phyloP scores from a whole-genome alignment of 768 basidiomycete genomes.

The Chalciporus chontae region DNA sequence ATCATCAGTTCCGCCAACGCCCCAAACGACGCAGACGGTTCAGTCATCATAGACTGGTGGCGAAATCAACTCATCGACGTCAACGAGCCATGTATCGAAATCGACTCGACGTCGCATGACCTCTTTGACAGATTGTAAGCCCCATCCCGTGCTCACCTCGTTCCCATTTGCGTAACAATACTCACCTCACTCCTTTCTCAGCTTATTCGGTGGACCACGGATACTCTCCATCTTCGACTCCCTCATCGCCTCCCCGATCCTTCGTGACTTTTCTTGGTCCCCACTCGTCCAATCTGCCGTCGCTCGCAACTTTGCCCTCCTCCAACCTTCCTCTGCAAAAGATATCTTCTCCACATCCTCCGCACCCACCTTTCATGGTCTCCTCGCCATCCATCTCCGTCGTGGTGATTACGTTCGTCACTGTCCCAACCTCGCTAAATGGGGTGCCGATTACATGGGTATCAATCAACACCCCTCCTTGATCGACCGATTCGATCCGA shows the following conservation, averaged over 20 bases:
- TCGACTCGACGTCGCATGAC: constrained; percentile 37
- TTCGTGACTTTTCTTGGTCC: constrained; percentile 51
- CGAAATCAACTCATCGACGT: constrained; percentile 33
- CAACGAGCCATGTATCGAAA: constrained; percentile 41
- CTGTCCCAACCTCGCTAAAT: constrained; percentile 42
- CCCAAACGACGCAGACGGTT: constrained; percentile 39
- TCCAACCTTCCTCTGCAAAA: constrained; percentile 34
- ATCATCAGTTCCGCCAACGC: constrained; percentile 34
- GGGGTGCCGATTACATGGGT: constrained; percentile 43
- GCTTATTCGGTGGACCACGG: constrained; percentile 43
- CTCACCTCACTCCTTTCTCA: constrained; percentile 13
- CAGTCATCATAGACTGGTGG: constrained; percentile 50
- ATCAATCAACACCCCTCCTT: constrained; percentile 41
- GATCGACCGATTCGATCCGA: constrained; percentile 36
- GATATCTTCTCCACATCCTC: constrained; percentile 17
- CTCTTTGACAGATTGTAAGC: constrained; percentile 54
- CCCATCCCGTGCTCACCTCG: too few relatives aligned
- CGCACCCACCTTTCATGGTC: constrained; percentile 33
- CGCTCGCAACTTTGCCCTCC: constrained; percentile 43
- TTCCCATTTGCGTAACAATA: too few relatives aligned
- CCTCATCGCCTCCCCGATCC: constrained; percentile 46
- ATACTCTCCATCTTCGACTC: constrained; percentile 42
- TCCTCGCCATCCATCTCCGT: constrained; percentile 55
- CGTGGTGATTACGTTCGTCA: constrained; percentile 56
- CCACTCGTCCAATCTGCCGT: constrained; percentile 48